Evolutionary conservation across 2,329 filamentous ascomycete species (phyloP), one percentile per base, ranked within the genome.

Genomic region (Oidium heveae): DNA sequence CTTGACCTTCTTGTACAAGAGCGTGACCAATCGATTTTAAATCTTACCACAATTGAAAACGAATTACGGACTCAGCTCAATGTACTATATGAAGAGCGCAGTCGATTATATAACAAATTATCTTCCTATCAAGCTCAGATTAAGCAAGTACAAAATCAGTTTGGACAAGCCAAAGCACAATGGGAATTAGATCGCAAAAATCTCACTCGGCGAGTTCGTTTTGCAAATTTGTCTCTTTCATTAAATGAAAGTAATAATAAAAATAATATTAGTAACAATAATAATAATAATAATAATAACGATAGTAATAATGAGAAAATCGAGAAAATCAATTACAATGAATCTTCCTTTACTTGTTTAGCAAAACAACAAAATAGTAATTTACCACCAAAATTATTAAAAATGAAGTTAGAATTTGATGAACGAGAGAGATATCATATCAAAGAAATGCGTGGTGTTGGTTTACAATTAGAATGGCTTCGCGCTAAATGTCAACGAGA

Each of bases 391-490:
- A 20, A 15, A 28, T n/a, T 20, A n/a, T 15, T 24, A 20, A 43
- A n/a, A 43, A n/a, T 20, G 39, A 43, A 64, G 54, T 61, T 65
- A 55, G 61, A 65, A 46, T 59, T 63, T 24, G 64, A 66, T 37
- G 64, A 63, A 55, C 62, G 57, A 53, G 79, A 86, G 62, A 77
- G 77, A 60, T 72, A 76, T 47, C 85, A 91, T 66, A 71, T 74
- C 62, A 80, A 80, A 66, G 85, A 93, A 68, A 71, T 95, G 54
- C 78, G 80, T 60, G 89, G 89, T 18, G 74, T 96, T 64, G 77
- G 79, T 54, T 84, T 91, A 69, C 88, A 96, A 68, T 89, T 96
- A 65, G 77, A 87, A 63, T 96, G 85, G 79, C 78, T 96, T 66
- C 79, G 87, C 62, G 85, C 86, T 1, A 79, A 82, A 54, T 84